Percentiles rank a stretch among this genome's conserved stretches.
Conservation (phyloP, 2,329 filamentous ascomycete species). For the Thermochaetoides dissita region DNA sequence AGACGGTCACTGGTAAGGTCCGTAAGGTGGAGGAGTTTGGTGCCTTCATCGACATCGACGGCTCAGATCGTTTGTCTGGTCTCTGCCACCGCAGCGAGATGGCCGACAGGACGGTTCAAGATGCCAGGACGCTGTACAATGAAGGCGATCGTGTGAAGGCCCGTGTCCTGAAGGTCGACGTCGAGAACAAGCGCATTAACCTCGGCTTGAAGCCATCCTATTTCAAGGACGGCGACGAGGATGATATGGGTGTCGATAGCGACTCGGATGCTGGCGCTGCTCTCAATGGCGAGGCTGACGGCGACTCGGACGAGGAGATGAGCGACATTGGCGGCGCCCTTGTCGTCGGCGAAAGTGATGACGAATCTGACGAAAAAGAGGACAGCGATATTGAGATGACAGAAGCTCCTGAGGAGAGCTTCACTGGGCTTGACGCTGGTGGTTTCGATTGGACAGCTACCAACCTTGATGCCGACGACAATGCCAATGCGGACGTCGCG, state of each 20-base stretch:
- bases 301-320: slow-evolving; percentile 21
- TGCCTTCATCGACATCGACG: slow-evolving; percentile 82
- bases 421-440: slow-evolving; percentile 50
- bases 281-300: slow-evolving; percentile 25
- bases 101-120: slow-evolving; percentile 66
- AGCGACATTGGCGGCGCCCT: slow-evolving; percentile 28
- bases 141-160: slow-evolving; percentile 92
- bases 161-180: slow-evolving; percentile 66
- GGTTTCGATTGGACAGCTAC: slow-evolving; percentile 83
- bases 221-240: slow-evolving; percentile 50
- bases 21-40: slow-evolving; percentile 91
- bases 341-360: slow-evolving; percentile 19
- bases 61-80: slow-evolving; percentile 77
- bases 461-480: slow-evolving; percentile 38
- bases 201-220: slow-evolving; percentile 90
- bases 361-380: slow-evolving; percentile 17
- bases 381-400: slow-evolving; percentile 31
- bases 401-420: slow-evolving; percentile 22
- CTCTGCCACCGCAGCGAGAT: slow-evolving; percentile 88
- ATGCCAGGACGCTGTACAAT: slow-evolving; percentile 79
- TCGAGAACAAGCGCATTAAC: slow-evolving; percentile 62
- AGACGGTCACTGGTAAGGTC: slow-evolving; percentile 77
- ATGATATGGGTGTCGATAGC: slow-evolving; percentile 26
- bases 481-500: slow-evolving; percentile 38
- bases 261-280: slow-evolving; percentile 32